Base-by-base conservation (phyloP, 148 eudicot genomes). In the Spergularia marina region DNA sequence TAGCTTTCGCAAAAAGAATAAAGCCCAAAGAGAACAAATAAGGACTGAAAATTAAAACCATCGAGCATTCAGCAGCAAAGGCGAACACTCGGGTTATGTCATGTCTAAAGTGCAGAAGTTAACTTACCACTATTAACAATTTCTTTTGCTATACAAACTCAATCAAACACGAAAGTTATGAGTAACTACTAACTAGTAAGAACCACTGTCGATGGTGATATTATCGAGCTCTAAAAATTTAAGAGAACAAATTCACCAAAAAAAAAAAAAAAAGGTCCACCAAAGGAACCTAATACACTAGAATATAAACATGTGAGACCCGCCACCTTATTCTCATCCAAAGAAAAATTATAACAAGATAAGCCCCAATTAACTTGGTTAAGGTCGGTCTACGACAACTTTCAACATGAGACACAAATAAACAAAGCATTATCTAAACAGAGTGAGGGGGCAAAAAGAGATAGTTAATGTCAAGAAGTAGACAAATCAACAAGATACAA, bases 261-360 rank as follows among this genome's bases (percentile, higher is more conserved):
- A 18, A 65, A 53, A 40, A 20, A 13, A 18, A 59, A 34, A 51
- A 7, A 20, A 39, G 73, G 77, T 58, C 77, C 73, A 56, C 73
- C n/a, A 66, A 41, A 56, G 39, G 60, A 57, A 72, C 34, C 59
- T 78, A 44, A 30, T 5, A 41, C 3, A 54, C 20, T 16, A 53
- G 30, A 47, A 69, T 58, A 40, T 47, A n/a, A 63, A 57, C 65
- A 74, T 61, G 78, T 25, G 59, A 57, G 41, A 14, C 61, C 34
- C 63, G 39, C 60, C 73, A 20, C 53, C 23, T 36, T 20, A 34
- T 58, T 61, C 78, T 74, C 68, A 79, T 74, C 82, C 64, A 5
- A 40, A 74, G n/a, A 69, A 20, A 53, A 49, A 49, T 36, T 18
- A 39, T 44, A 51, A 56, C 36, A 25, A 51, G 23, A 9, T 49